Percentiles rank a stretch among this genome's conserved stretches.
These are phyloP conservation scores for Fusarium graminum DNA, from an alignment of 2,329 filamentous ascomycete species.

Conservation along the genomic window DNA sequence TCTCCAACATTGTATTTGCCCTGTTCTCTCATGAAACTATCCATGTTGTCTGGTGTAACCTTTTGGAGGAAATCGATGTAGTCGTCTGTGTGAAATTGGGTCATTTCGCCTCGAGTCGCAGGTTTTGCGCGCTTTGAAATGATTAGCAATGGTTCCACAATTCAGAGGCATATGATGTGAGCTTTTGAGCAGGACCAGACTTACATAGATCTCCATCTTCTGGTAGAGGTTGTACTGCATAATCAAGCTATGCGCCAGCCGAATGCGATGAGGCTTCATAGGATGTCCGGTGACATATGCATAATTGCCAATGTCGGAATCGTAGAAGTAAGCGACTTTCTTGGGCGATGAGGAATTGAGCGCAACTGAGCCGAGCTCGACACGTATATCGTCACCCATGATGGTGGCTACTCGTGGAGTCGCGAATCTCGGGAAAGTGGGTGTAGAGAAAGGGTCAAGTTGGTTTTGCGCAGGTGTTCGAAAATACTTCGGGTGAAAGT, in stretches of 20 bases:
- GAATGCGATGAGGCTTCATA: constrained; percentile 98
- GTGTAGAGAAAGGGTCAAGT: constrained; percentile 19
- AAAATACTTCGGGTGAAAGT: constrained; percentile 5
- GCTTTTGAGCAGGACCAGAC: constrained; percentile 54
- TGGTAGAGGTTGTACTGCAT: constrained; percentile 97
- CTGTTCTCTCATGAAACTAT: constrained; percentile 90
- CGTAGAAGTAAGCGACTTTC: constrained; percentile 98
- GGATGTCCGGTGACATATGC: constrained; percentile 96
- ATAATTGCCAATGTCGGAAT: constrained; percentile 98
- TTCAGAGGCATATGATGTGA: neutral
- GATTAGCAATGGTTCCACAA: constrained; percentile 50
- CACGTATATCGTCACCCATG: constrained; percentile 57
- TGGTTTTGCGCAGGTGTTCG: constrained; percentile 2
- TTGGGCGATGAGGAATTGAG: constrained; percentile 69
- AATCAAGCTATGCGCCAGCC: constrained; percentile 93
- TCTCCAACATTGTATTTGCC: constrained; percentile 95
- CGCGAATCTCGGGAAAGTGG: constrained; percentile 31
- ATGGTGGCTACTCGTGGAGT: constrained; percentile 36
- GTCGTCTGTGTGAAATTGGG: constrained; percentile 92
- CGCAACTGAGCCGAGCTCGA: constrained; percentile 61
- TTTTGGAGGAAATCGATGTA: constrained; percentile 96
- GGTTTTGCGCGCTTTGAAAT: constrained; percentile 79
- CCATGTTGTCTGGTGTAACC: constrained; percentile 99
- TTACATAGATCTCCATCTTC: constrained; percentile 95
- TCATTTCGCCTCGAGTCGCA: constrained; percentile 89